These are phyloP conservation scores for Gaillardinia entomophila DNA, from an alignment of 805 yeast genomes.

Conservation along the genomic window DNA sequence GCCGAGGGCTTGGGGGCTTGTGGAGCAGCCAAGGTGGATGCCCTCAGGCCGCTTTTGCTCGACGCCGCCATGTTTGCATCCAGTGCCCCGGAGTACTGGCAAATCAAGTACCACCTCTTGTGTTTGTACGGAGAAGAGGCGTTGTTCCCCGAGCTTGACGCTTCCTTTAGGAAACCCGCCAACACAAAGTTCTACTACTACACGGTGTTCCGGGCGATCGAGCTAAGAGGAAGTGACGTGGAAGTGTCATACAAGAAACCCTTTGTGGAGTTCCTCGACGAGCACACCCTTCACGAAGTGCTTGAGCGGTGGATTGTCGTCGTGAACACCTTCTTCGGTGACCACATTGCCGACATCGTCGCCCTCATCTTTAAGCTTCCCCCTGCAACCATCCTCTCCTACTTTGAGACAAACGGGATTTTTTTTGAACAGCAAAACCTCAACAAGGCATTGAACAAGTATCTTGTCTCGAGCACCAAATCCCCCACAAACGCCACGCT, in stretches of 20 bases:
- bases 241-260: conserved; percentile 1
- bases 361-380: neutral
- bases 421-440: conserved; percentile 45
- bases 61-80: conserved; percentile 9
- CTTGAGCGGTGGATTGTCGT: conserved; percentile 55
- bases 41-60: conserved; percentile 6
- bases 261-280: conserved; percentile 9
- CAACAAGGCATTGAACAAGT: conserved; percentile 19
- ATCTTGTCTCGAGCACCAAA: conserved; percentile 7
- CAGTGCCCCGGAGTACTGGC: conserved; percentile 31
- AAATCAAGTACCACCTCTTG: conserved; percentile 40
- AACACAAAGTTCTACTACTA: conserved; percentile 19
- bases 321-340: conserved; percentile 26
- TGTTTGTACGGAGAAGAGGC: conserved; percentile 39
- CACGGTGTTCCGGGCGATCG: conserved; percentile 46
- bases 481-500: conserved; percentile 2
- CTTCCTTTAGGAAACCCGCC: conserved; percentile 1
- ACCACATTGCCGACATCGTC: neutral
- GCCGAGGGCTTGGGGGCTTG: conserved; percentile 38
- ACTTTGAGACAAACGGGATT: conserved; percentile 20
- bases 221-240: conserved; percentile 24
- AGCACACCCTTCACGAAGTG: conserved; percentile 4
- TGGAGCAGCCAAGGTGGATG: conserved; percentile 12
- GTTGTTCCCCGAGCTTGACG: conserved; percentile 6
- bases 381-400: conserved; percentile 2